A percentile compares a stretch with the other conserved stretches of the same genome.
phyloP scores from a whole-genome alignment of 2,329 filamentous ascomycete genomes.

The Diaporthe aspalathi region DNA sequence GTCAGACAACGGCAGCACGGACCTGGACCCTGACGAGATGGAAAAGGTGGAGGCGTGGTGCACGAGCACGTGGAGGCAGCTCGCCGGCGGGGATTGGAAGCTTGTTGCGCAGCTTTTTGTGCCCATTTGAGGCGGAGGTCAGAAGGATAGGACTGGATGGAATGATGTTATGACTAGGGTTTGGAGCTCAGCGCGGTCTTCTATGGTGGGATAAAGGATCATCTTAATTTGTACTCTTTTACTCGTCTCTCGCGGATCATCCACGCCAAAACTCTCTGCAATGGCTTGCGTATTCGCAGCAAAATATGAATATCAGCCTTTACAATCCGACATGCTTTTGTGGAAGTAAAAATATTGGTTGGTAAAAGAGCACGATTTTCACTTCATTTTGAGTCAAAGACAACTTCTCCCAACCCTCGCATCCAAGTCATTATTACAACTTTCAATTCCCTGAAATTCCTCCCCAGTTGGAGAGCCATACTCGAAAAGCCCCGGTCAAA shows the following conservation, averaged over 20 bases:
- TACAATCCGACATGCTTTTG: not conserved
- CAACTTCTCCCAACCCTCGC: too few relatives aligned
- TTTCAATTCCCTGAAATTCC: not conserved
- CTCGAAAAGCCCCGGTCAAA: not conserved
- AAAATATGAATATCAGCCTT: not conserved
- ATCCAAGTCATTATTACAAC: not conserved
- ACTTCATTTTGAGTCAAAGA: too few relatives aligned
- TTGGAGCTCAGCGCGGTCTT: not conserved
- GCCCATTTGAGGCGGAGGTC: not conserved
- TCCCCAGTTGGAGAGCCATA: not conserved
- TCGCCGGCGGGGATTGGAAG: constrained; percentile 33
- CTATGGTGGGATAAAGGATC: not conserved
- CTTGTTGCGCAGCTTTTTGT: constrained; percentile 32
- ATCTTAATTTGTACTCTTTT: not conserved
- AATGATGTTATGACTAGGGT: constrained; percentile 4
- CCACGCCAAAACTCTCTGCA: too few relatives aligned
- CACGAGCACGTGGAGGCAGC: constrained; percentile 37
- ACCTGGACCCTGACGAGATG: not conserved
- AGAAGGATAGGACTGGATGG: not conserved
- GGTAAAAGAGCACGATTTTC: too few relatives aligned
- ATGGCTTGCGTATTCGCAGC: not conserved
- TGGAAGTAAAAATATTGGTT: not conserved
- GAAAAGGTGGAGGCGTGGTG: constrained; percentile 29
- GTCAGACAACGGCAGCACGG: constrained; percentile 1
- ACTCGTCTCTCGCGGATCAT: not conserved